Percentiles rank a stretch among this genome's conserved stretches.
Evolutionary conservation across 441 rosid genomes (phyloP).

Genomic region (Jatropha multifida): DNA sequence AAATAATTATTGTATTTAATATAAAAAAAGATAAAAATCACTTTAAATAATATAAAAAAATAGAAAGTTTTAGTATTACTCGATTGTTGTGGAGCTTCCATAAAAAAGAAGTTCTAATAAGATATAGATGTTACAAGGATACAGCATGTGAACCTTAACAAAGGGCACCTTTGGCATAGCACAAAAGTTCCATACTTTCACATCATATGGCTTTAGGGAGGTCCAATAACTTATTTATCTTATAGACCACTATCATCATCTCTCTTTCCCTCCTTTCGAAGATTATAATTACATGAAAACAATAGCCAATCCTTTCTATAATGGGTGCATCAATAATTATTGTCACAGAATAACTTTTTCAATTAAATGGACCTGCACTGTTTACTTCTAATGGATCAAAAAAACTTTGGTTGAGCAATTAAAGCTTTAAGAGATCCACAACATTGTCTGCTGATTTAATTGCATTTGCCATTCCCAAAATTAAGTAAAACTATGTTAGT

Average conservation of each 20-base stretch:
- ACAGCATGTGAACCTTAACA: background rate
- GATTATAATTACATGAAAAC: background rate
- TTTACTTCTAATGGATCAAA: background rate
- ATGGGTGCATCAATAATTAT: background rate
- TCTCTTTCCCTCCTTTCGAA: background rate
- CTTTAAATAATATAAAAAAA: too few species aligned
- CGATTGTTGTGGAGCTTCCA: too few species aligned
- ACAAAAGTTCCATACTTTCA: background rate
- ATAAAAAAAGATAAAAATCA: too few species aligned
- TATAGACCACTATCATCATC: background rate
- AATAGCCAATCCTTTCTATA: background rate
- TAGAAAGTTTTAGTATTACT: too few species aligned
- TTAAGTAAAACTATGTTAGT: background rate
- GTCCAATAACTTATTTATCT: background rate
- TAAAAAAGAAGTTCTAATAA: too few species aligned
- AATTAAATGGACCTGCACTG: background rate
- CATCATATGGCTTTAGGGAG: background rate
- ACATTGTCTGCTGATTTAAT: too few species aligned
- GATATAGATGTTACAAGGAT: too few species aligned
- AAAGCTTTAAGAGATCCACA: background rate
- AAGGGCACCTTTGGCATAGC: background rate
- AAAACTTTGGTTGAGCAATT: background rate
- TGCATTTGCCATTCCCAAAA: background rate
- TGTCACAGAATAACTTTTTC: background rate
- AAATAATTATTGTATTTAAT: too few species aligned